phyloP scores from a whole-genome alignment of 2,329 filamentous ascomycete species.

The Monilinia polystroma region DNA sequence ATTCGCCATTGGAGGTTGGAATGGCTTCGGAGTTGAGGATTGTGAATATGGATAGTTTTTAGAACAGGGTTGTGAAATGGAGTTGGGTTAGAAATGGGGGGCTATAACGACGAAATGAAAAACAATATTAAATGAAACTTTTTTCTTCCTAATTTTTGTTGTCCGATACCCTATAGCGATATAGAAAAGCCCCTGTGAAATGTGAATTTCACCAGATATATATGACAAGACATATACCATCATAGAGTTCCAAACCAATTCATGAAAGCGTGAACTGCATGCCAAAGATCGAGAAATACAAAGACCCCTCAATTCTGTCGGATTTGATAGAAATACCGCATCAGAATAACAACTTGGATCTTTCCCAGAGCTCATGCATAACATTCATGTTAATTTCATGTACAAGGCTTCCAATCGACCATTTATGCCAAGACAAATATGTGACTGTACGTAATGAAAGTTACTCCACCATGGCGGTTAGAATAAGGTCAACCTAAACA shows the following conservation, averaged over 20 bases:
- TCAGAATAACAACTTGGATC: not conserved
- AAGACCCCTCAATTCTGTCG: too few relatives aligned
- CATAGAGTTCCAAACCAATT: too few relatives aligned
- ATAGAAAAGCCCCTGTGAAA: too few relatives aligned
- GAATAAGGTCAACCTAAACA: not conserved
- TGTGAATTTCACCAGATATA: too few relatives aligned
- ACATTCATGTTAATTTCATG: not conserved
- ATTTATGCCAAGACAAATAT: not conserved
- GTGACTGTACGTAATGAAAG: too few relatives aligned
- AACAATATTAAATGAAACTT: slow-evolving; percentile 14
- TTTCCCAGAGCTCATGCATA: not conserved
- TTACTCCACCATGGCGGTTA: slow-evolving; percentile 16
- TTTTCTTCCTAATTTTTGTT: not conserved
- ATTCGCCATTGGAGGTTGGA: slow-evolving; percentile 12
- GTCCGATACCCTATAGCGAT: too few relatives aligned
- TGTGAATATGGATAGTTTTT: slow-evolving; percentile 3
- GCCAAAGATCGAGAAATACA: too few relatives aligned
- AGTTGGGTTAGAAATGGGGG: not conserved
- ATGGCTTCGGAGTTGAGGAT: slow-evolving; percentile 15
- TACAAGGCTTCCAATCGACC: not conserved
- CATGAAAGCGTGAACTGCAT: too few relatives aligned
- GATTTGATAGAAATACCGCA: too few relatives aligned
- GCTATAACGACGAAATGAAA: not conserved
- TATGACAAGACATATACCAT: too few relatives aligned
- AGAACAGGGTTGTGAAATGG: not conserved